phyloP scores from a whole-genome alignment of 1,284 basidiomycete species.

The Cutaneotrichosporon dermatis region DNA sequence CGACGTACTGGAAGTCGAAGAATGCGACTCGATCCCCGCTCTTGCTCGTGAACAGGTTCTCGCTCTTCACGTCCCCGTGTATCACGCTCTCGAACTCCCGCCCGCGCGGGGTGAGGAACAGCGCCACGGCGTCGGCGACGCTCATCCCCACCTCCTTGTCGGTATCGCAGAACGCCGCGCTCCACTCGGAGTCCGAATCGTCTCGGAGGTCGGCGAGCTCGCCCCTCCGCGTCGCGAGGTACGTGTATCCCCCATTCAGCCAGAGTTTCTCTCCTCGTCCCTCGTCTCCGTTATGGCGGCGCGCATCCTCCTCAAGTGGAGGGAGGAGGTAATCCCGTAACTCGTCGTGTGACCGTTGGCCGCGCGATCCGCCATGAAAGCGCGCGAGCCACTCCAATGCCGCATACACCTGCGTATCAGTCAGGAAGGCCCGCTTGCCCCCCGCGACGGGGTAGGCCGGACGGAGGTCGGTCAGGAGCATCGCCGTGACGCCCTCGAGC shows the following conservation, averaged over 20 bases:
- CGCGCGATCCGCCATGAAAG: not conserved
- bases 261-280: conserved; percentile 4
- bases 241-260: conserved; percentile 22
- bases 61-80: conserved; percentile 22
- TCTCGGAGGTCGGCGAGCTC: conserved; percentile 8
- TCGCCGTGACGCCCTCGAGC: conserved; percentile 5
- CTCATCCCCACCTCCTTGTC: not conserved
- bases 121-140: conserved; percentile 6
- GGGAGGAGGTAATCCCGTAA: not conserved
- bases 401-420: not conserved
- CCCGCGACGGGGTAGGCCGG: conserved; percentile 9
- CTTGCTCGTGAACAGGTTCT: conserved; percentile 15
- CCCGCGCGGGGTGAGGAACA: conserved; percentile 9
- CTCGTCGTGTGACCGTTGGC: not conserved
- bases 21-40: conserved; percentile 9
- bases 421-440: conserved; percentile 8
- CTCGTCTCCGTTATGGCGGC: not conserved
- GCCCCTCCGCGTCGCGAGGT: conserved; percentile 17
- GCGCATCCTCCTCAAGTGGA: conserved; percentile 1
- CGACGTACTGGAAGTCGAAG: conserved; percentile 23
- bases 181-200: conserved; percentile 10
- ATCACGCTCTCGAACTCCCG: conserved; percentile 7
- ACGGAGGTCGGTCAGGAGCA: conserved; percentile 10
- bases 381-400: conserved; percentile 15
- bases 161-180: not conserved